phyloP scores from a whole-genome alignment of 352 stramenopile genomes.

The Aphanomyces euteiches region DNA sequence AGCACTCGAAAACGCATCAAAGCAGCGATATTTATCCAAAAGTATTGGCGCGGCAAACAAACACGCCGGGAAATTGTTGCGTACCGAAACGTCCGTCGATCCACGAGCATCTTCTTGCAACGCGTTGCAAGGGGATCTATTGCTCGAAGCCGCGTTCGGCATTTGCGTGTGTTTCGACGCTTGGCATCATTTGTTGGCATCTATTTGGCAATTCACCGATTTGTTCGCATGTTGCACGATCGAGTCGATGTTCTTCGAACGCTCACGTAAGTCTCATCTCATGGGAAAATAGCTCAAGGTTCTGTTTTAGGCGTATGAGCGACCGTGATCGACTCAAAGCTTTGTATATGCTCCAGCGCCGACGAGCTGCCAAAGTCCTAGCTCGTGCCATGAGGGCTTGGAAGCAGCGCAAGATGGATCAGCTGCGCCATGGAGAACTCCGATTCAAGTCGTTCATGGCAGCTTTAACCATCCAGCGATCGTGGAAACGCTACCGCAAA shows the following conservation, averaged over 20 bases:
- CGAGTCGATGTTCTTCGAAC: constrained; percentile 50
- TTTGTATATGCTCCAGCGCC: constrained; percentile 44
- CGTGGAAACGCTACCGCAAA: constrained; percentile 49
- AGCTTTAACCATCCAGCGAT: constrained; percentile 56
- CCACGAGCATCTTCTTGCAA: constrained; percentile 43
- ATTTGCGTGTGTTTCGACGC: constrained; percentile 34
- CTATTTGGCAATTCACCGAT: constrained; percentile 40
- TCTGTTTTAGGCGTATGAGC: constrained; percentile 47
- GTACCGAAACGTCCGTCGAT: constrained; percentile 24
- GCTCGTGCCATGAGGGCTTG: constrained; percentile 43
- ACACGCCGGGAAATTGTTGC: neutral
- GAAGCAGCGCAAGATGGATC: constrained; percentile 38
- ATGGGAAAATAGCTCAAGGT: constrained; percentile 31
- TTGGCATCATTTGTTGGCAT: constrained; percentile 44
- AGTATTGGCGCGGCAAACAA: constrained; percentile 6
- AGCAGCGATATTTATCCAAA: constrained; percentile 19
- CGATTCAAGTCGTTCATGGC: constrained; percentile 48
- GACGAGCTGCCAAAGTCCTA: constrained; percentile 52
- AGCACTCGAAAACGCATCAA: constrained; percentile 32
- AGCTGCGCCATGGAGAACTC: constrained; percentile 36
- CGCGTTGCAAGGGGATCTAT: constrained; percentile 54
- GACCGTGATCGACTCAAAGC: constrained; percentile 30
- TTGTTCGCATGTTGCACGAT: constrained; percentile 48
- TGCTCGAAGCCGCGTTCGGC: constrained; percentile 41
- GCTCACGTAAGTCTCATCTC: constrained; percentile 47